Conservation (phyloP, 495 filamentous ascomycete genomes). For the Chlorociboria aeruginascens region DNA sequence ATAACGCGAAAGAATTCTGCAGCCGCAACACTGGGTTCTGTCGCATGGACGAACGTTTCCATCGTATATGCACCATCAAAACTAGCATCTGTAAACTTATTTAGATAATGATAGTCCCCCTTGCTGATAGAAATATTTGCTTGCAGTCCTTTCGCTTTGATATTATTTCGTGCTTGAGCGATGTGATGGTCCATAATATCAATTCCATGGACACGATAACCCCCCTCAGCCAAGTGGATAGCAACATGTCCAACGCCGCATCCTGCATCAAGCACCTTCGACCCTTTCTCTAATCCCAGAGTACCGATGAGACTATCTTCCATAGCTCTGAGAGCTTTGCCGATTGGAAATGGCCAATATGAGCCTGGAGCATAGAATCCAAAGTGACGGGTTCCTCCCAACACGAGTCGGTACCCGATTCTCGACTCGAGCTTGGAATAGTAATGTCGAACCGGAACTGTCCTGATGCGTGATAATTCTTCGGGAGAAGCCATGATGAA, state of each 20-base stretch:
- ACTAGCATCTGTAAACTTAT: constrained; percentile 22
- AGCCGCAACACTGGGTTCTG: constrained; percentile 33
- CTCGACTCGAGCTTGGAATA: constrained; percentile 36
- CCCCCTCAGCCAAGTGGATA: constrained; percentile 28
- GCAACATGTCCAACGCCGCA: constrained; percentile 41
- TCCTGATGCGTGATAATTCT: constrained; percentile 22
- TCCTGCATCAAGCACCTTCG: constrained; percentile 38
- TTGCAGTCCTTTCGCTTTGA: constrained; percentile 26
- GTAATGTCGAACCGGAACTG: constrained; percentile 27
- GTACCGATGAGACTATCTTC: constrained; percentile 33
- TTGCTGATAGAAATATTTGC: constrained; percentile 25
- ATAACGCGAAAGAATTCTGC: constrained; percentile 36
- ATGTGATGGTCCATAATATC: constrained; percentile 42
- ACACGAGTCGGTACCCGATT: constrained; percentile 35
- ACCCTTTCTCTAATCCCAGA: constrained; percentile 24
- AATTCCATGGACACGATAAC: constrained; percentile 33
- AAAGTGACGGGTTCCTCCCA: constrained; percentile 40
- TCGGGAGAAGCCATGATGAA: constrained; percentile 2
- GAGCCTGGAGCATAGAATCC: constrained; percentile 35
- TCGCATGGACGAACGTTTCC: constrained; percentile 48
- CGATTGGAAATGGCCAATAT: constrained; percentile 38
- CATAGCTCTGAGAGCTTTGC: constrained; percentile 30
- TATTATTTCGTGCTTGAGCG: constrained; percentile 29
- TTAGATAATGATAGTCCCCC: constrained; percentile 44
- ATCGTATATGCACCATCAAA: constrained; percentile 47